Conservation (phyloP, 1,284 basidiomycete genomes). For the Salmacisia buchloeana region DNA sequence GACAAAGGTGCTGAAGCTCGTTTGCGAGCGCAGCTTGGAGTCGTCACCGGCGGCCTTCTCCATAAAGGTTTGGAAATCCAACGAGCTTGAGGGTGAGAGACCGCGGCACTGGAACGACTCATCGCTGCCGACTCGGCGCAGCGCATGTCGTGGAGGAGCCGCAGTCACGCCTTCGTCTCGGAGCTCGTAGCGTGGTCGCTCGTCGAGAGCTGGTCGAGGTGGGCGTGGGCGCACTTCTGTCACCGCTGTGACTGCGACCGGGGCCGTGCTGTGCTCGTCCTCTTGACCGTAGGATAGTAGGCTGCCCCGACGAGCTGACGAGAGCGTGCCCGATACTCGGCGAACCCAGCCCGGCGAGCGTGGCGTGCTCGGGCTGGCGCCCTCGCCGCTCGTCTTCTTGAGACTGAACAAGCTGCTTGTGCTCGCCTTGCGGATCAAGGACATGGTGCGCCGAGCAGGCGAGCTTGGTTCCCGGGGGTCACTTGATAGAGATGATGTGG, state of each 20-base stretch:
- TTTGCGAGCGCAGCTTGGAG: not conserved
- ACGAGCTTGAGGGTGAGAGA: not conserved
- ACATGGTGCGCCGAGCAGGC: not conserved
- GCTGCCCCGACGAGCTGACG: not conserved
- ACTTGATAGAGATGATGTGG: not conserved
- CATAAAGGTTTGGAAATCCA: too few species aligned
- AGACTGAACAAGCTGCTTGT: not conserved
- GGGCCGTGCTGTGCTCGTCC: too few species aligned
- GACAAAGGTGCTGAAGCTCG: conserved; percentile 3
- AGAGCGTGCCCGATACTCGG: not conserved
- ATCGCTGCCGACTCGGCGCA: not conserved
- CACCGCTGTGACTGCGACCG: too few species aligned
- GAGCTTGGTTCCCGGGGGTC: too few species aligned
- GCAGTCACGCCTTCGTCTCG: not conserved
- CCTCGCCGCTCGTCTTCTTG: not conserved
- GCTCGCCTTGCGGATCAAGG: not conserved
- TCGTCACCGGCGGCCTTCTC: not conserved
- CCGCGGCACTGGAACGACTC: conserved; percentile 6
- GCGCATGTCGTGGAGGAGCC: not conserved
- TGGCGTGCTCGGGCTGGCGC: not conserved
- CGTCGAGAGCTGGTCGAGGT: not conserved
- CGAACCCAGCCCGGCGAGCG: not conserved
- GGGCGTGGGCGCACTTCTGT: too few species aligned
- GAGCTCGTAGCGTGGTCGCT: not conserved
- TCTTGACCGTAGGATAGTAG: not conserved